phyloP scores from a whole-genome alignment of 345 rosid genomes.

The Citrus mangshanensis region DNA sequence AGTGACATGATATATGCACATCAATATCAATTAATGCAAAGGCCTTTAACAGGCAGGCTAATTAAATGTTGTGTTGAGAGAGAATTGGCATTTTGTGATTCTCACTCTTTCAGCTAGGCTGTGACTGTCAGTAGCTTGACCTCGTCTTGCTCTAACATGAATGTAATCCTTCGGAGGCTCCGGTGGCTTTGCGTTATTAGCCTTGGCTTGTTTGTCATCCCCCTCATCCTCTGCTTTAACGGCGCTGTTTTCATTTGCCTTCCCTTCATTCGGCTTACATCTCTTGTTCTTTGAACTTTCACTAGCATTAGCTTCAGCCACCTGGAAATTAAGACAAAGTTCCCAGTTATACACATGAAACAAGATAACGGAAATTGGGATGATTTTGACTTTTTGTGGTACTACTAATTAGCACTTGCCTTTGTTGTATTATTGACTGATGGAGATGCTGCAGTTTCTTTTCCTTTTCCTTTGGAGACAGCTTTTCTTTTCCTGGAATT shows the following conservation, averaged over 20 bases:
- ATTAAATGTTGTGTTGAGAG: neutral
- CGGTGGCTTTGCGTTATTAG: conserved; percentile 22
- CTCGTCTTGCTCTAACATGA: conserved; percentile 89
- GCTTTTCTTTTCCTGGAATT: conserved; percentile 67
- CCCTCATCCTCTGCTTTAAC: conserved; percentile 41
- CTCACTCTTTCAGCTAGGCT: conserved; percentile 95
- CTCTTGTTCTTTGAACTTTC: conserved; percentile 38
- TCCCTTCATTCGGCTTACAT: conserved; percentile 33
- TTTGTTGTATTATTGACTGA: conserved; percentile 14
- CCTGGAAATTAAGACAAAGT: conserved; percentile 22
- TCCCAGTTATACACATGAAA: neutral
- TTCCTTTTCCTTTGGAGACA: conserved; percentile 39
- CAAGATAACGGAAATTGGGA: neutral
- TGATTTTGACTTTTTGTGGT: neutral
- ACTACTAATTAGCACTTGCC: neutral
- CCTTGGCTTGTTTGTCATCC: conserved; percentile 21
- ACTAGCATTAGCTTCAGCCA: conserved; percentile 24
- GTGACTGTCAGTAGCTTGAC: conserved; percentile 97
- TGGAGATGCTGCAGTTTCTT: conserved; percentile 31
- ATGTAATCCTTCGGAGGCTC: conserved; percentile 72
- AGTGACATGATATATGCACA: neutral
- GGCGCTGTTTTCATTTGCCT: conserved; percentile 21
- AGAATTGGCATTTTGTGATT: neutral
- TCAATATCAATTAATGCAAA: neutral
- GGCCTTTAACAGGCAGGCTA: neutral